Conservation (phyloP, 106 monocot species). For the Chionographis japonica region DNA sequence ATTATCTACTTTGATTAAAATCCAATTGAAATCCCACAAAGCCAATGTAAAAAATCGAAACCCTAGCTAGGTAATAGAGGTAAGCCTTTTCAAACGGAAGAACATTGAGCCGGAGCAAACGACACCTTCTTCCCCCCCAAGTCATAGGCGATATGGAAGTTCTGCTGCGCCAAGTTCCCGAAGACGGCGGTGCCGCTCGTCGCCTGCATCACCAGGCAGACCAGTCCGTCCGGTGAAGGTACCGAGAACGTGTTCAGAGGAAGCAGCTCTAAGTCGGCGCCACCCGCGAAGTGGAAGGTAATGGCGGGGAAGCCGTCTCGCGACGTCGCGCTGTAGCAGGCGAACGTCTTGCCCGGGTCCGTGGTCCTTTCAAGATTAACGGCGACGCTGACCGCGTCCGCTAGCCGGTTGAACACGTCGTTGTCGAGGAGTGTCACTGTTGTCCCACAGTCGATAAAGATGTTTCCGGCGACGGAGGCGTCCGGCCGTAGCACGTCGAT, state of each 20-base stretch:
- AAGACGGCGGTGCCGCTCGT: slow-evolving; percentile 8
- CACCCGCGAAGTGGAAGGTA: slow-evolving; percentile 11
- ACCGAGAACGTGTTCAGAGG: slow-evolving; percentile 15
- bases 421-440: slow-evolving; percentile 12
- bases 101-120: background rate
- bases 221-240: slow-evolving; percentile 16
- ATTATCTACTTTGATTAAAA: no score
- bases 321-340: slow-evolving; percentile 6
- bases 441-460: slow-evolving; percentile 18
- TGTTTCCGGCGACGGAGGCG: slow-evolving; percentile 1
- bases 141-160: slow-evolving; percentile 19
- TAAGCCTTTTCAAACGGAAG: background rate
- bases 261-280: slow-evolving; percentile 4
- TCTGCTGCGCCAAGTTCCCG: slow-evolving; percentile 19
- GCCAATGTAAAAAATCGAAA: no score
- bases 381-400: background rate
- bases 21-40: no score
- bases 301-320: slow-evolving; percentile 16
- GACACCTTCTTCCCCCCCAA: slow-evolving; percentile 1
- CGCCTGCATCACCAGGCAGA: slow-evolving; percentile 18
- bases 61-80: no score
- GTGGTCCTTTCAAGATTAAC: background rate
- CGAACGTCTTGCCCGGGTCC: slow-evolving; percentile 11
- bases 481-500: background rate
- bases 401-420: background rate